phyloP scores from a whole-genome alignment of 768 basidiomycete species.

The Boletus huronensis region DNA sequence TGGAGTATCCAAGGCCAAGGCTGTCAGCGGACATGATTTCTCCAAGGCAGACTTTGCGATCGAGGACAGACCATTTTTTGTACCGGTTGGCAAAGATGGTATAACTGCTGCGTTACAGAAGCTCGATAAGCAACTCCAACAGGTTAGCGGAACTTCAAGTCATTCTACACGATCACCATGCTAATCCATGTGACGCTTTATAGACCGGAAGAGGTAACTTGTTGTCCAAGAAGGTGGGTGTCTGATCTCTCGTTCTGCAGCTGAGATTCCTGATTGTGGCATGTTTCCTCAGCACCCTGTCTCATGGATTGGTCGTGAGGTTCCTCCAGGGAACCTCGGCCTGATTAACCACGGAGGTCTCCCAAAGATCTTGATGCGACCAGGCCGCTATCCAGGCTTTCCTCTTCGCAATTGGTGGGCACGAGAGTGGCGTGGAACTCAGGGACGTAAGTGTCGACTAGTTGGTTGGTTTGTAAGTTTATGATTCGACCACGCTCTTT shows the following conservation, averaged over 20 bases:
- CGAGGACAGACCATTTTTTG: conserved; percentile 66
- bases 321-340: conserved; percentile 68
- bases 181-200: conserved; percentile 2
- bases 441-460: conserved; percentile 49
- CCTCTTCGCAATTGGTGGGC: conserved; percentile 87
- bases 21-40: conserved; percentile 36
- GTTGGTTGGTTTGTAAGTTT: background rate
- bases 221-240: conserved; percentile 57
- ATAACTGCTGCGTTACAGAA: conserved; percentile 65
- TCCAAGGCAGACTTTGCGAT: conserved; percentile 47
- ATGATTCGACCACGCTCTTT: background rate
- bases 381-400: conserved; percentile 75
- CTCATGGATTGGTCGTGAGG: conserved; percentile 67
- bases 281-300: conserved; percentile 44
- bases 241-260: background rate
- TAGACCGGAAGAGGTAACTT: conserved; percentile 57
- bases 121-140: conserved; percentile 58
- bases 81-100: conserved; percentile 64
- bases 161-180: background rate
- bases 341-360: conserved; percentile 80
- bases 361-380: conserved; percentile 69
- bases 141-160: conserved; percentile 19
- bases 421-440: conserved; percentile 63
- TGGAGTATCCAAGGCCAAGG: conserved; percentile 9
- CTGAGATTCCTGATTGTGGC: background rate